Conservation (phyloP, 2,329 filamentous ascomycete species). For the Aspergillus sp. region DNA sequence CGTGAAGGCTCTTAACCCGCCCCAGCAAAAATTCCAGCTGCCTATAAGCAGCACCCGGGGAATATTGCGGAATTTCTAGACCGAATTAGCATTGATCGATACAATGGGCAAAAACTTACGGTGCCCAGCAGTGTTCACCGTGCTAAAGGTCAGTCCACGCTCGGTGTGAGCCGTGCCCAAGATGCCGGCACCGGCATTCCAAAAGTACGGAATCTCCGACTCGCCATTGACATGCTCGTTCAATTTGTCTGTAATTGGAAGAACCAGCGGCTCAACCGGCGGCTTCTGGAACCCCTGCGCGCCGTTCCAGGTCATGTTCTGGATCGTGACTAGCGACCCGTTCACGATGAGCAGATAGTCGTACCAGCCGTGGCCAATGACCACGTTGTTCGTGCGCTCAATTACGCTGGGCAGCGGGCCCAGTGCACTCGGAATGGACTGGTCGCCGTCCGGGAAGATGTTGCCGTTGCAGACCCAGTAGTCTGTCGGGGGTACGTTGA, state of each 20-base stretch:
- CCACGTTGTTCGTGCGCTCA: conserved; percentile 60
- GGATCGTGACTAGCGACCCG: conserved; percentile 61
- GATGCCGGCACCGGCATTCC: conserved; percentile 50
- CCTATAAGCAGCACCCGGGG: conserved; percentile 58
- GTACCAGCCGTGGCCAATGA: conserved; percentile 62
- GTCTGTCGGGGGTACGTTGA: conserved; percentile 46
- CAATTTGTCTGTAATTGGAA: conserved; percentile 48
- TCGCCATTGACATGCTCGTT: not conserved
- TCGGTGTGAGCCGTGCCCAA: conserved; percentile 64
- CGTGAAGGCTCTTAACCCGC: conserved; percentile 37
- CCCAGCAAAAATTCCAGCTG: conserved; percentile 69
- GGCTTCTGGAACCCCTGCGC: conserved; percentile 56
- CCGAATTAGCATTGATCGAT: conserved; percentile 47
- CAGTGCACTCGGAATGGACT: conserved; percentile 28
- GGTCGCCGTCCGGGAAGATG: conserved; percentile 41
- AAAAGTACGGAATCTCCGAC: conserved; percentile 8
- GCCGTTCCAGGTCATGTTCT: conserved; percentile 75
- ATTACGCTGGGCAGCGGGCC: conserved; percentile 57
- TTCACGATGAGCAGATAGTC: conserved; percentile 61
- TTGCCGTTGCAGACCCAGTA: conserved; percentile 35
- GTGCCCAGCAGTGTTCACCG: conserved; percentile 57
- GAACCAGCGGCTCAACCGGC: conserved; percentile 57
- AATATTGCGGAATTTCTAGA: conserved; percentile 49
- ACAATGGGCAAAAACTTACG: conserved; percentile 34
- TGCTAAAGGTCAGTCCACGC: conserved; percentile 63